Evolutionary conservation across 768 basidiomycete genomes (phyloP).

Genomic region (Pholiota conissans): DNA sequence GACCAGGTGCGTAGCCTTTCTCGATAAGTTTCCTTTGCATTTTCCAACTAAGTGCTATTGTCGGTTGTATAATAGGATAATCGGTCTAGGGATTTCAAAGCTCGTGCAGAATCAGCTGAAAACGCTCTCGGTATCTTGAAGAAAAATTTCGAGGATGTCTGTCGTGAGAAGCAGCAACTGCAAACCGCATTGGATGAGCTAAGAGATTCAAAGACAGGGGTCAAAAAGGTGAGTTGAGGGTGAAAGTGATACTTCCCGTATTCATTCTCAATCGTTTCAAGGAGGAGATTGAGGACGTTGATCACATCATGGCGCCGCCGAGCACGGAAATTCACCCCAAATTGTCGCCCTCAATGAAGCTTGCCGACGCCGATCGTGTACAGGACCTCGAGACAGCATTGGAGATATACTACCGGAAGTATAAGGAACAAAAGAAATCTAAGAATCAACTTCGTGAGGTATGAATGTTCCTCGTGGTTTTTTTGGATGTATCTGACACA

Average conservation of each 20-base stretch:
- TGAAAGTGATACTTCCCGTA: not conserved
- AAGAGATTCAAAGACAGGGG: not conserved
- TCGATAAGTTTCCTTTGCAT: too few relatives aligned
- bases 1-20: not conserved
- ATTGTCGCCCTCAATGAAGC: not conserved
- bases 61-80: too few relatives aligned
- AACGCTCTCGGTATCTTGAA: conserved; percentile 1
- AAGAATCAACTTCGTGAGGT: not conserved
- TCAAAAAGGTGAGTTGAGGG: not conserved
- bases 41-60: not conserved
- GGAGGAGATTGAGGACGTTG: not conserved
- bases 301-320: not conserved
- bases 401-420: conserved; percentile 1
- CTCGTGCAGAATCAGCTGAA: not conserved
- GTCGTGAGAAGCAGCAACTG: not conserved
- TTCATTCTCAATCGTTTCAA: too few relatives aligned
- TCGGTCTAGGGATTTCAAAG: not conserved
- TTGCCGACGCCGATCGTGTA: not conserved
- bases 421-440: not conserved
- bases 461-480: not conserved
- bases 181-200: not conserved
- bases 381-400: not conserved
- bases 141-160: conserved; percentile 1
- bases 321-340: not conserved
- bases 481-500: too few relatives aligned